Conservation (phyloP, 1,284 basidiomycete genomes). For the Ceratobasidium theobromae region DNA sequence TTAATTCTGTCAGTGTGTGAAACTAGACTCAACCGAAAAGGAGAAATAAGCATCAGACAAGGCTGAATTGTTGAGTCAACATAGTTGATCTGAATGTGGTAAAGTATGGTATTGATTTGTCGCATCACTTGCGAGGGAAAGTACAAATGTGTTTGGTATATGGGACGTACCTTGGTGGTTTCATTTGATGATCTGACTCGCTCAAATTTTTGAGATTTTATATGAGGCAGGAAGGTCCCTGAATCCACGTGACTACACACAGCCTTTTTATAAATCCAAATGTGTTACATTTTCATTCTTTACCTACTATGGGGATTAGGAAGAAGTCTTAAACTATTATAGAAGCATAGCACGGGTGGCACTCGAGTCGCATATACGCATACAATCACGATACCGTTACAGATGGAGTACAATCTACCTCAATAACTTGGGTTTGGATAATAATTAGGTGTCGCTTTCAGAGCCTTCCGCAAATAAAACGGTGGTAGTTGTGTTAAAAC, state of each 20-base stretch:
- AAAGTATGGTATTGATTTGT: slow-evolving; percentile 29
- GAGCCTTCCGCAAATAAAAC: not conserved
- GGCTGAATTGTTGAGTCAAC: slow-evolving; percentile 29
- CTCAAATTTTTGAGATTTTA: not conserved
- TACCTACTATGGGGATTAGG: no score
- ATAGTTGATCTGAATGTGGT: slow-evolving; percentile 27
- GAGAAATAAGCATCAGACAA: slow-evolving; percentile 25
- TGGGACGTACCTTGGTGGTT: not conserved
- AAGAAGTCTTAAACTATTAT: no score
- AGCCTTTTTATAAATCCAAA: no score
- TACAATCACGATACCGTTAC: no score
- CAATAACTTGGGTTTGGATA: not conserved
- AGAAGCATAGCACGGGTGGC: not conserved
- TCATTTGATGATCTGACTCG: not conserved
- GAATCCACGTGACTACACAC: slow-evolving; percentile 5
- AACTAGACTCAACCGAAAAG: no score
- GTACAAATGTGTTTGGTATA: not conserved
- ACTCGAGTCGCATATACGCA: no score
- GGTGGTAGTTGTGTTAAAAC: not conserved
- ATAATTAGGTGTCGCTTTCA: not conserved
- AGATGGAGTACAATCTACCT: no score
- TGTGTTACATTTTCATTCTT: no score
- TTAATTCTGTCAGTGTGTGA: no score
- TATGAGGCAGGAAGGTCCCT: not conserved
- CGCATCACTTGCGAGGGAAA: slow-evolving; percentile 17